Percentiles rank a stretch among this genome's conserved stretches.
Evolutionary conservation across 2,329 filamentous ascomycete species (phyloP).

Genomic region (Simplicillium aogashimaense): DNA sequence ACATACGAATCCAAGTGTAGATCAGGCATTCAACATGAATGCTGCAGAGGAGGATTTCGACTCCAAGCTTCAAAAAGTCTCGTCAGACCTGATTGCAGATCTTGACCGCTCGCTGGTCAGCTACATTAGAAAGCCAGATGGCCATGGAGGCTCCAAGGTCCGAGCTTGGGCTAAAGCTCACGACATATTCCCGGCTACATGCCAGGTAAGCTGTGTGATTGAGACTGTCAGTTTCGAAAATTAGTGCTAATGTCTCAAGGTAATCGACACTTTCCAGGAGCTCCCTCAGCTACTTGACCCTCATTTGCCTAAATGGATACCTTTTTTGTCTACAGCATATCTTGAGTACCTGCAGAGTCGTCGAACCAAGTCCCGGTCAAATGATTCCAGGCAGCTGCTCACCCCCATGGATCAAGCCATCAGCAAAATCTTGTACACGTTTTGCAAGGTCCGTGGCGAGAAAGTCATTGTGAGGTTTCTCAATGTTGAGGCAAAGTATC

Average conservation of each 20-base stretch:
- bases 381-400: slow-evolving; percentile 28
- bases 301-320: slow-evolving; percentile 66
- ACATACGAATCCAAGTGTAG: no score
- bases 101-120: slow-evolving; percentile 42
- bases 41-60: slow-evolving; percentile 50
- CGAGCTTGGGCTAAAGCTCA: slow-evolving; percentile 38
- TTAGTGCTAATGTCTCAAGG: slow-evolving; percentile 21
- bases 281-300: slow-evolving; percentile 88
- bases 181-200: slow-evolving; percentile 38
- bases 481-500: slow-evolving; percentile 76
- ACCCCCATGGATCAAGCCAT: slow-evolving; percentile 59
- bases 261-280: slow-evolving; percentile 87
- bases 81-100: slow-evolving; percentile 47
- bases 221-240: slow-evolving; percentile 2
- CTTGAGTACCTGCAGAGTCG: slow-evolving; percentile 50
- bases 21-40: slow-evolving; percentile 37
- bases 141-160: slow-evolving; percentile 28
- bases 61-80: slow-evolving; percentile 51
- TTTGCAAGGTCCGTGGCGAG: slow-evolving; percentile 89
- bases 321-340: slow-evolving; percentile 66
- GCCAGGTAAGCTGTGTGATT: slow-evolving; percentile 25
- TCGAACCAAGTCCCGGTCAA: slow-evolving; percentile 11
- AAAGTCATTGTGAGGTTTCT: slow-evolving; percentile 89
- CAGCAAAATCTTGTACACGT: slow-evolving; percentile 71
- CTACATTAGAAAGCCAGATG: slow-evolving; percentile 43